Evolutionary conservation across 1,284 basidiomycete species (phyloP), one percentile per base, ranked within the genome.

Genomic region (Cronartium quercuum): DNA sequence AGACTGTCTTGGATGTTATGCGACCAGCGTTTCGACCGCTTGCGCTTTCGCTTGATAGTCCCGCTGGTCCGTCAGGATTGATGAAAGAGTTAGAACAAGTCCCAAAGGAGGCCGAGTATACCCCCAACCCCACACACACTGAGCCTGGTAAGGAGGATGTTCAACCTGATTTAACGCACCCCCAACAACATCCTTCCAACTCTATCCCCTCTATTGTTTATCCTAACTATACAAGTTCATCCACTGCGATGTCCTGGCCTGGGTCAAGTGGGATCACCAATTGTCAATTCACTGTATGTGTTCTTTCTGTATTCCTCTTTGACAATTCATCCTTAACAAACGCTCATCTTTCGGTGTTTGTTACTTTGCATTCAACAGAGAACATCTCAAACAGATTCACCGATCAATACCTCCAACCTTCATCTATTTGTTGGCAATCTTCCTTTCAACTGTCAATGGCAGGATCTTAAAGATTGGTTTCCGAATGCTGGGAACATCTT

Each of bases 401-500:
- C n/a, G 29, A 55, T 1, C 15, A 55, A 55, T 55, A 18, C 44
- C 29, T 21, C 68, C 24, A 38, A 6, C 12, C 68, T 57, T 18
- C 37, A 61, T 29, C 51, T 70, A 42, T 70, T 62, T 24, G 60
- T 70, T 35, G 60, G 58, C 38, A 82, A 93, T 90, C 86, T 96
- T 18, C 92, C 93, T 0, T 93, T 93, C 83, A 87, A 91, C 77
- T 92, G 94, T 38, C 88, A 92, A 77, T 97, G 94, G 94, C 94
- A 97, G 84, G 95, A 98, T 83, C 87, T 98, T 78, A 98, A 98
- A 81, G 95, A 98, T 82, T 87, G 98, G 65, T 97, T 98, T 82
- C 89, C 95, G 66, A 90, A 91, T 78, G 91, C 93, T 1, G 95
- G 95, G 63, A 95, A 93, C 0, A 94, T 98, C 70, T 86, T 97